Base-by-base conservation (phyloP, 495 filamentous ascomycete species). In the Lepraria neglecta region DNA sequence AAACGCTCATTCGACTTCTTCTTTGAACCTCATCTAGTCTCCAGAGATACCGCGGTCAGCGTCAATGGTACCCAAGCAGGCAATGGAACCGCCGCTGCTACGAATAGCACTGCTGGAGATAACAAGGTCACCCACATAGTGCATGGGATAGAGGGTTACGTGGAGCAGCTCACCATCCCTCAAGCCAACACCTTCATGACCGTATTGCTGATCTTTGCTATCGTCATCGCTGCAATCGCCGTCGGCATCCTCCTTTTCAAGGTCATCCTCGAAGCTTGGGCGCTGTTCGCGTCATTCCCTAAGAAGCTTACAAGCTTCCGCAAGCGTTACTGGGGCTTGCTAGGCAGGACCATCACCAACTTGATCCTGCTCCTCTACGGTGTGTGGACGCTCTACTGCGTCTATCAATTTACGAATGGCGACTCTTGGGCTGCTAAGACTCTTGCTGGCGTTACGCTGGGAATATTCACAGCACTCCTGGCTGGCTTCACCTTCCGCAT, bases 151-250 rank as follows among this genome's bases (percentile, higher is more conserved):
- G 79, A 90, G 70, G 85, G 79, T 2, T 90, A 88, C 67, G 84
- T 83, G 27, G 82, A 96, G 65, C 79, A 92, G 69, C 78, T 96
- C 27, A 80, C 80, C 59, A 88, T 98, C 58, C 94, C 94, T 9
- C 82, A 88, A 57, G 84, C 88, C 11, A 94, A 97, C 73, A 91
- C 90, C 9, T 98, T 98, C 74, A 95, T 98, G 92, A 96, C 94
- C 1, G 84, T 96, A 6, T 77, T 97, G 1, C 74, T 97, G 54
- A 80, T 97, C 55, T 95, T 94, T 60, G 88, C 89, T 62, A 92
- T 96, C 64, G 81, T 95, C 31, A 79, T 97, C 57, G 94, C 84
- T 5, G 83, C 84, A 10, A 89, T 98, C 63, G 85, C 85, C 31
- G 91, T 96, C 24, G 86, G 87, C 44, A 92, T 98, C 57, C 77